Percentiles rank a stretch among this genome's conserved stretches.
phyloP scores from a whole-genome alignment of 2,329 filamentous ascomycete species.

The Penicillium sp. region DNA sequence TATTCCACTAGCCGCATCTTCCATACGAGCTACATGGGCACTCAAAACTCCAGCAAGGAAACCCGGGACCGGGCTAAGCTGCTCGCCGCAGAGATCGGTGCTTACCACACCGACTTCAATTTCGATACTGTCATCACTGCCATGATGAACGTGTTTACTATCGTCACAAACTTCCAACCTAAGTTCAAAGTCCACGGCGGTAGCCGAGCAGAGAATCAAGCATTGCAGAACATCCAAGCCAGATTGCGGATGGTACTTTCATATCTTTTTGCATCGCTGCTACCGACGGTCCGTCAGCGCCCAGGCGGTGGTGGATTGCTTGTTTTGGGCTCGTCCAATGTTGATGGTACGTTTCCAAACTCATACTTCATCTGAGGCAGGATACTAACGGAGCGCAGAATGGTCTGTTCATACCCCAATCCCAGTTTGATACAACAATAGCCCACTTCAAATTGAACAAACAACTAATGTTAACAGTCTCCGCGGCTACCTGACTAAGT shows the following conservation, averaged over 20 bases:
- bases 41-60: conserved; percentile 56
- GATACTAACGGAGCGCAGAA: conserved; percentile 21
- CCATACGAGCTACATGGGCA: conserved; percentile 63
- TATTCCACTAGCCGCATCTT: conserved; percentile 38
- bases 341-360: conserved; percentile 36
- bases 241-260: conserved; percentile 57
- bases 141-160: conserved; percentile 51
- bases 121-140: conserved; percentile 61
- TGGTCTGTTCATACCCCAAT: conserved; percentile 18
- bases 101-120: conserved; percentile 63
- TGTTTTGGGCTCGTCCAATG: conserved; percentile 60
- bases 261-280: conserved; percentile 56
- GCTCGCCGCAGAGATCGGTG: conserved; percentile 54
- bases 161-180: conserved; percentile 54
- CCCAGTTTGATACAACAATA: no score
- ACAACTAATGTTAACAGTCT: neutral
- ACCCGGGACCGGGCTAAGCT: conserved; percentile 58
- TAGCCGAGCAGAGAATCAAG: conserved; percentile 52
- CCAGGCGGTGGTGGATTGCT: conserved; percentile 51
- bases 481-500: conserved; percentile 58
- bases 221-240: conserved; percentile 61
- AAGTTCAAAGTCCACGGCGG: conserved; percentile 59
- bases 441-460: no score
- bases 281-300: conserved; percentile 51
- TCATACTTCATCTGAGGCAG: no score